Base-by-base conservation (phyloP, 805 yeast genomes). In the Wickerhamiella australiensis region DNA sequence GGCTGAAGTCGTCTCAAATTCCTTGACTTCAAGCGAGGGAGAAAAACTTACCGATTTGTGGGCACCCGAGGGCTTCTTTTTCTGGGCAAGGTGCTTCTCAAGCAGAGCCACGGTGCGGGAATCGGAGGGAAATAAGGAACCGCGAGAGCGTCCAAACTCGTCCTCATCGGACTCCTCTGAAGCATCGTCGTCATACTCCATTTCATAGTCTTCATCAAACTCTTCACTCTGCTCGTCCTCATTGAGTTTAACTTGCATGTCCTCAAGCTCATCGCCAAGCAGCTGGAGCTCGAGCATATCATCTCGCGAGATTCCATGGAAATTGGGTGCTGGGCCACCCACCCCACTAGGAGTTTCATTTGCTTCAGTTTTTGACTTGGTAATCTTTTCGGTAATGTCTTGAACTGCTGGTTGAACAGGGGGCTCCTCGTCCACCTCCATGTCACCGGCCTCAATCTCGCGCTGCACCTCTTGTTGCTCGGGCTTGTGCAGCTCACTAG, bases 291-390 rank as follows among this genome's bases (percentile, higher is more conserved):
- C 60, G 18, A 64, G 56, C 36, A 63, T 47, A 20, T 62, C 65
- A 3, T 57, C 52, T 9, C 33, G 40, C 4, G 52, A 45, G 8
- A 52, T 46, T n/a, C 54, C 54, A 15, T 49, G 17, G 37, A 37
- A 47, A 29, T 20, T 35, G 23, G 33, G 13, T 12, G 33, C 27
- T n/a, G n/a, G n/a, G n/a, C n/a, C n/a, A n/a, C n/a, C n/a, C n/a
- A n/a, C n/a, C n/a, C n/a, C 27, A 9, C 9, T 25, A 25, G 85
- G 61, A 88, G 88, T 59, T 88, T 96, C 38, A 42, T 21, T 35
- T 8, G 38, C 38, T 31, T 31, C n/a, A 35, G 38, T 38, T 20
- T n/a, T 12, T 3, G 6, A 21, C 9, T 21, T 3, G 21, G 42
- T 6, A 13, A 18, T 12, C 21, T n/a, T 8, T 8, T 22, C 17